Percentiles rank a stretch among this genome's conserved stretches.
These are phyloP conservation scores for Leishmania arabica DNA, from an alignment of 208 protist genomes.

Conservation along the genomic window DNA sequence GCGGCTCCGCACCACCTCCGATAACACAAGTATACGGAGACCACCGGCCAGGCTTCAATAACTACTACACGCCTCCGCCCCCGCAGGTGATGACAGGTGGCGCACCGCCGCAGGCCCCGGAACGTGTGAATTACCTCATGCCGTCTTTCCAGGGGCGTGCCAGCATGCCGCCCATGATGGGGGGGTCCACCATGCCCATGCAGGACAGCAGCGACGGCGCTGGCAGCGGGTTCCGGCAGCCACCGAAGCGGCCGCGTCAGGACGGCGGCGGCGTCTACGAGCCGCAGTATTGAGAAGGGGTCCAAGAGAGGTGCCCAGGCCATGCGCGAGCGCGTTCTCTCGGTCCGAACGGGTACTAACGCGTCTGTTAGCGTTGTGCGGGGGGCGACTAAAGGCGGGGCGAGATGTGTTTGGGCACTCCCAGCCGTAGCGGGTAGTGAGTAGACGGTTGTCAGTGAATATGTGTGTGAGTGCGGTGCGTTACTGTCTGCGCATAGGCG, in stretches of 20 bases:
- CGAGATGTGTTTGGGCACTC: background rate
- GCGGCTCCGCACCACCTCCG: constrained; percentile 2
- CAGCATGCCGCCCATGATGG: constrained; percentile 22
- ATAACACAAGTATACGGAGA: constrained; percentile 6
- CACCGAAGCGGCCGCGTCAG: constrained; percentile 31
- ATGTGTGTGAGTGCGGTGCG: background rate
- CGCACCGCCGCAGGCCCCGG: constrained; percentile 6
- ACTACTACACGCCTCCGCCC: background rate
- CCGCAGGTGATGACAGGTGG: background rate
- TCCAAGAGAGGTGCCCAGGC: background rate
- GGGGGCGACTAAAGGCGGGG: background rate
- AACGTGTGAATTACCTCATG: constrained; percentile 30
- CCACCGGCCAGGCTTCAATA: background rate
- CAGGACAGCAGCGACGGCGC: background rate
- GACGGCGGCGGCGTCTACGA: constrained; percentile 30
- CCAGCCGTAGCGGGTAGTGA: background rate
- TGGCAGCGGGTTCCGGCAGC: constrained; percentile 28
- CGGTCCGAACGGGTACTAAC: background rate
- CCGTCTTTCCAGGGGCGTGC: constrained; percentile 17
- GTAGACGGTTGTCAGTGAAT: background rate
- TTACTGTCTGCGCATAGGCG: background rate
- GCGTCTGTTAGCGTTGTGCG: background rate
- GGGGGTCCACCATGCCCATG: constrained; percentile 7
- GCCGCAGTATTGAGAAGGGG: constrained; percentile 21
- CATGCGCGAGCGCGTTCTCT: background rate